These are phyloP conservation scores for Pythium aphanidermatum DNA, from an alignment of 352 stramenopile genomes.

Conservation along the genomic window DNA sequence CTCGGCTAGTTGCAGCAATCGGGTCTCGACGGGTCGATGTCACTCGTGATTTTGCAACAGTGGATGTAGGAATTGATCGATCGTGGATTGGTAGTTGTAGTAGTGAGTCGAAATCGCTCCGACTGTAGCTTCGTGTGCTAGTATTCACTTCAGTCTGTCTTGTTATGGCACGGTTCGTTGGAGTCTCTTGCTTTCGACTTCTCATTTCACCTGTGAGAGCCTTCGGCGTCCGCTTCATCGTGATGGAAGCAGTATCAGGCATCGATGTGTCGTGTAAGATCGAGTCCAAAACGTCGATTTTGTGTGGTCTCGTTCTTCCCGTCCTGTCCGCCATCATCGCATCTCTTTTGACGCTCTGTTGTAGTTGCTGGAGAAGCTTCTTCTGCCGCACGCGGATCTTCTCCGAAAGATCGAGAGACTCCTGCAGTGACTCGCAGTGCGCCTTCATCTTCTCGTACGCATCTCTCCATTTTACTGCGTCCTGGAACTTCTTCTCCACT, in stretches of 20 bases:
- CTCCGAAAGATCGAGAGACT: conserved; percentile 77
- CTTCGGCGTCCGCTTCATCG: background rate
- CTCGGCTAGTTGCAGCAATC: too few species aligned
- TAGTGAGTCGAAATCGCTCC: conserved; percentile 20
- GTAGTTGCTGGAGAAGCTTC: conserved; percentile 65
- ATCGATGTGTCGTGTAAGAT: conserved; percentile 11
- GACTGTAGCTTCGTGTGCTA: conserved; percentile 15
- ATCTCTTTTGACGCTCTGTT: conserved; percentile 21
- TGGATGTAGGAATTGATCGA: conserved; percentile 9
- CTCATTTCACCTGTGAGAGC: background rate
- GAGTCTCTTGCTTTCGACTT: background rate
- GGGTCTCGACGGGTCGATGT: background rate
- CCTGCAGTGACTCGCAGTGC: conserved; percentile 69
- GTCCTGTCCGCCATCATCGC: conserved; percentile 1
- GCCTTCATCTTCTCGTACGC: conserved; percentile 64
- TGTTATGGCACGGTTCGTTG: background rate
- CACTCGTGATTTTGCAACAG: background rate
- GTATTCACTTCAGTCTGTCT: conserved; percentile 7
- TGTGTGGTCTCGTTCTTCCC: conserved; percentile 1
- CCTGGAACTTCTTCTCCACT: conserved; percentile 42
- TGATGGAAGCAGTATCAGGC: background rate
- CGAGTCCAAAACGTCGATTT: conserved; percentile 20
- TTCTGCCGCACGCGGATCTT: conserved; percentile 74
- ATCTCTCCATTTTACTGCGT: conserved; percentile 41
- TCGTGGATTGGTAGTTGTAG: conserved; percentile 14